phyloP scores from a whole-genome alignment of 2,329 filamentous ascomycete species.

The Sclerotinia minor region DNA sequence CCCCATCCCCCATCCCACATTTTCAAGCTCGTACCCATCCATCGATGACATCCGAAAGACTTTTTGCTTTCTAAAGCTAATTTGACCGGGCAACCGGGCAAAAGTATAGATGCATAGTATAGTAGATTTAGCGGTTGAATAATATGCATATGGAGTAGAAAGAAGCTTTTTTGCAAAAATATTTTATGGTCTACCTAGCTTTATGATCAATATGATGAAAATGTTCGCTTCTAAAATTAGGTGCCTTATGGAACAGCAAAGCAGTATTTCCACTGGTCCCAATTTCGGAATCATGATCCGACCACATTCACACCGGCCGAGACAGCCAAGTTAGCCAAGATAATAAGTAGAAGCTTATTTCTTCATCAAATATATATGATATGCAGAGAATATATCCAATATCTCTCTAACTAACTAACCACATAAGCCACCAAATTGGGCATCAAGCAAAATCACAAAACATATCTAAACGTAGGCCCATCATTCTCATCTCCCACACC shows the following conservation, averaged over 20 bases:
- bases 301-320: neutral
- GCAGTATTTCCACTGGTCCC: neutral
- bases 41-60: neutral
- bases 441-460: slow-evolving; percentile 26
- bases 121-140: neutral
- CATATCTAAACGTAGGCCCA: slow-evolving; percentile 36
- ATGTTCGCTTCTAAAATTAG: neutral
- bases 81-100: slow-evolving; percentile 5
- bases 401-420: neutral
- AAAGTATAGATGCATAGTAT: neutral
- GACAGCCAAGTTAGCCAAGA: slow-evolving; percentile 10
- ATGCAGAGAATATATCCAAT: neutral
- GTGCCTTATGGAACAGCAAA: no score
- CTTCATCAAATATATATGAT: slow-evolving; percentile 3
- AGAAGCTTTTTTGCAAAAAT: neutral
- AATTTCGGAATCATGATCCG: neutral
- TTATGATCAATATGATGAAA: neutral
- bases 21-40: neutral
- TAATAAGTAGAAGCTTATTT: slow-evolving; percentile 1
- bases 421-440: neutral
- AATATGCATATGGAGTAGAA: neutral
- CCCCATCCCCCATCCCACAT: no score
- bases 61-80: neutral
- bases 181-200: neutral
- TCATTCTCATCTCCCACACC: slow-evolving; percentile 35